Percentiles rank a stretch among this genome's conserved stretches.
Evolutionary conservation across 805 yeast genomes (phyloP).

Genomic region (Candida broadrunensis): DNA sequence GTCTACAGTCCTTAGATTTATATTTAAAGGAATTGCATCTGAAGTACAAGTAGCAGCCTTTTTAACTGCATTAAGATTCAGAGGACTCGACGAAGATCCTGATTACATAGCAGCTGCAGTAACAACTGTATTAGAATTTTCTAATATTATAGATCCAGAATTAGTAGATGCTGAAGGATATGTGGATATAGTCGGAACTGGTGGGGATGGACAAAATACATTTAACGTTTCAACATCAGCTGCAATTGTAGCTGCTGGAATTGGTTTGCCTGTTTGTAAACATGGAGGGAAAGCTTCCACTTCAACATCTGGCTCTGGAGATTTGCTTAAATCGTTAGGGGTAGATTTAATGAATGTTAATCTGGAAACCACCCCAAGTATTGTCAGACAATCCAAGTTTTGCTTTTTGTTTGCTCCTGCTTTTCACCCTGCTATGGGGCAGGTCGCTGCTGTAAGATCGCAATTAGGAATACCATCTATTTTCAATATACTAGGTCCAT

Average conservation of each 20-base stretch:
- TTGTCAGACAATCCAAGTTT: conserved; percentile 49
- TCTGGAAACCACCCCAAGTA: conserved; percentile 54
- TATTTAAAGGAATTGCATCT: conserved; percentile 58
- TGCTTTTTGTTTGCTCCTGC: conserved; percentile 88
- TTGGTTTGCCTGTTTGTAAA: conserved; percentile 76
- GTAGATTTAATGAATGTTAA: conserved; percentile 75
- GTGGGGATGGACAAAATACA: conserved; percentile 98
- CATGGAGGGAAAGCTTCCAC: conserved; percentile 99
- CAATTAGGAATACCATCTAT: conserved; percentile 86
- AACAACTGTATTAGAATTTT: conserved; percentile 61
- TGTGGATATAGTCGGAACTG: conserved; percentile 95
- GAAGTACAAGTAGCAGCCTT: conserved; percentile 77
- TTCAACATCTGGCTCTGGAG: conserved; percentile 92
- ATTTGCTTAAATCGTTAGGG: conserved; percentile 75
- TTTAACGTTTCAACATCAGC: conserved; percentile 95
- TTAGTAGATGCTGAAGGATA: conserved; percentile 49
- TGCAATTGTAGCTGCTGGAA: conserved; percentile 93
- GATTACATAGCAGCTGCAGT: conserved; percentile 87
- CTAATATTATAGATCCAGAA: conserved; percentile 49
- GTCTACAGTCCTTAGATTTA: conserved; percentile 55
- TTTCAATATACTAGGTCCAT: conserved; percentile 91
- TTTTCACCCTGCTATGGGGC: conserved; percentile 88
- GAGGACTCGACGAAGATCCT: conserved; percentile 77
- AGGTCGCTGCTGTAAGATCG: conserved; percentile 75
- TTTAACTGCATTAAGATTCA: conserved; percentile 69